These are phyloP conservation scores for Bullera alba DNA, from an alignment of 768 basidiomycete species.

Conservation along the genomic window DNA sequence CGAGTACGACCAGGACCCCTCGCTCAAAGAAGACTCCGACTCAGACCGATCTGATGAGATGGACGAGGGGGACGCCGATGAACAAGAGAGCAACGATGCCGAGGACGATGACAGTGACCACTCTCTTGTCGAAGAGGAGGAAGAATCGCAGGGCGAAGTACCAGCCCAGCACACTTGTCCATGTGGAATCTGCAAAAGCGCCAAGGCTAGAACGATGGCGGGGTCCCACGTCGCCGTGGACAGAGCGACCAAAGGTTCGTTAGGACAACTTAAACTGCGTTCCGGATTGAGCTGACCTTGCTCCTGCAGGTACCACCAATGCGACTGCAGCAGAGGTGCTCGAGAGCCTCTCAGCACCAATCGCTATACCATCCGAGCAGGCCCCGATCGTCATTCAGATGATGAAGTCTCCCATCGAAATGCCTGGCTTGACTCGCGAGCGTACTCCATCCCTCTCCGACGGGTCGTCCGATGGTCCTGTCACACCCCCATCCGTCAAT, in stretches of 20 bases:
- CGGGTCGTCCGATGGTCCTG: conserved; percentile 14
- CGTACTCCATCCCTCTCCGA: not conserved
- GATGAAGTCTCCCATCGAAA: too few relatives aligned
- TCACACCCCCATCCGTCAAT: conserved; percentile 16
- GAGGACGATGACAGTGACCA: not conserved
- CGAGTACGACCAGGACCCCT: too few relatives aligned
- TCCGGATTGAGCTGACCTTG: not conserved
- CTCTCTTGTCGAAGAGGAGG: not conserved
- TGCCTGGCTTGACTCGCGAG: not conserved
- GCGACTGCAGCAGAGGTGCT: too few relatives aligned
- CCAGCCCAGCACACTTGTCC: not conserved
- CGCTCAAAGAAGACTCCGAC: not conserved
- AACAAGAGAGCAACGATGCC: not conserved
- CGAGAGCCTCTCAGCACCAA: too few relatives aligned
- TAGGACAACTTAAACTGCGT: not conserved
- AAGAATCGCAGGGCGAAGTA: not conserved
- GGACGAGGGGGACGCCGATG: conserved; percentile 10
- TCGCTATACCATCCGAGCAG: too few relatives aligned
- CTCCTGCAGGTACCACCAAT: too few relatives aligned
- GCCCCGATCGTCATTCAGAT: too few relatives aligned
- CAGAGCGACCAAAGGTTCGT: not conserved
- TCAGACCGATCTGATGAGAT: not conserved
- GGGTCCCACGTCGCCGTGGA: too few relatives aligned
- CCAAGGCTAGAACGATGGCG: too few relatives aligned
- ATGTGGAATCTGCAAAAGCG: not conserved